Base-by-base conservation (phyloP, 139 green algal species). In the Desmodesmus armatus region DNA sequence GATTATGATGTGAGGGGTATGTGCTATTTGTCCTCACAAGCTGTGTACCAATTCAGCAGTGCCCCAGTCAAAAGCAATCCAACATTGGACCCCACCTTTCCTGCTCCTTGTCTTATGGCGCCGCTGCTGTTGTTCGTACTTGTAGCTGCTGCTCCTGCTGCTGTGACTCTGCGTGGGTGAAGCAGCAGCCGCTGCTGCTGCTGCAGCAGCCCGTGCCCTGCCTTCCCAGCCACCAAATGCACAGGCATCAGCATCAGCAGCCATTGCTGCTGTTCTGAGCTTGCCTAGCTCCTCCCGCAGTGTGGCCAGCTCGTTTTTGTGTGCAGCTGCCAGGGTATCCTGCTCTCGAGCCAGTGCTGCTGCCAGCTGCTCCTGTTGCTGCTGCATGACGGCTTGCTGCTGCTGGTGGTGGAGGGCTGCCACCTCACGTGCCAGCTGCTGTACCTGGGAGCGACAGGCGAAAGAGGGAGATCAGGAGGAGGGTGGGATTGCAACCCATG, bases 391-490 rank as follows among this genome's bases (percentile, higher is more conserved):
- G 25, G 80, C 49, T 37, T 60, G 49, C 35, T 88, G 84, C 39
- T 80, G 80, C 75, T 89, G 72, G 70, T 82, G 53, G 11, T 88
- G 84, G 51, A 88, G 43, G 0, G 75, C 80, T 13, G 83, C 84
- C 25, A 91, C 55, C 78, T 91, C 80, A 31, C 65, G 27, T 4
- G 88, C 88, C 66, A 91, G 80, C 63, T 84, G 83, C 44, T 83
- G 35, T 7, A 87, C 71, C 78, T 85, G 78, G 19, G n/a, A n/a
- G n/a, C n/a, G n/a, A n/a, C n/a, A n/a, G n/a, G n/a, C n/a, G n/a
- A n/a, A n/a, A n/a, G n/a, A n/a, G n/a, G n/a, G n/a, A n/a, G n/a
- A n/a, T n/a, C n/a, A n/a, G n/a, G n/a, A n/a, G n/a, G n/a, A n/a
- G n/a, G n/a, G n/a, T n/a, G n/a, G n/a, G n/a, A n/a, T n/a, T n/a